Percentiles rank a stretch among this genome's conserved stretches.
phyloP scores from a whole-genome alignment of 2,329 filamentous ascomycete genomes.

The Incumbomyces delicatus region DNA sequence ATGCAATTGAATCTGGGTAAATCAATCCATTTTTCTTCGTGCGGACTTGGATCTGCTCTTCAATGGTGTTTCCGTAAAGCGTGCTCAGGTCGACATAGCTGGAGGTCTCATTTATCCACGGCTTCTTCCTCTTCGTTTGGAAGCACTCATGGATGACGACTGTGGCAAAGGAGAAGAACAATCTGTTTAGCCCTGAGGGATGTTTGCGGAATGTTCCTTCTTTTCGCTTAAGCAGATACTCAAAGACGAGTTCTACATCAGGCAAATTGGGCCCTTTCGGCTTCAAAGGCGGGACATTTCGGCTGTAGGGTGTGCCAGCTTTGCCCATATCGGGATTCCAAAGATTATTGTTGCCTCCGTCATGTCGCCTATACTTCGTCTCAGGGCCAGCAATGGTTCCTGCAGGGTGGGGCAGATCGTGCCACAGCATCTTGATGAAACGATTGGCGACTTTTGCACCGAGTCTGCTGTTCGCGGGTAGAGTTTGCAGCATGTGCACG shows the following conservation, averaged over 20 bases:
- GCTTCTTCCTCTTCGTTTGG: constrained; percentile 32
- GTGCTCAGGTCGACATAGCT: constrained; percentile 41
- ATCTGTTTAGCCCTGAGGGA: constrained; percentile 35
- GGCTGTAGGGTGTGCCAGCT: constrained; percentile 38
- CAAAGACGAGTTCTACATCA: constrained; percentile 38
- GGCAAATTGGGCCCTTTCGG: constrained; percentile 42
- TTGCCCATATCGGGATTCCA: constrained; percentile 45
- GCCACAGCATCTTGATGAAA: constrained; percentile 45
- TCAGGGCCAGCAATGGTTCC: constrained; percentile 38
- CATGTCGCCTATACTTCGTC: constrained; percentile 34
- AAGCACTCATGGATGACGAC: constrained; percentile 42
- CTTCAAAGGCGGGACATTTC: constrained; percentile 37
- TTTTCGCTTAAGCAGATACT: constrained; percentile 35
- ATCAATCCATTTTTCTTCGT: constrained; percentile 36
- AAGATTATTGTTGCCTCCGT: constrained; percentile 39
- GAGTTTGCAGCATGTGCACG: constrained; percentile 42
- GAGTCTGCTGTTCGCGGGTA: constrained; percentile 43
- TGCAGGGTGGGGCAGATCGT: constrained; percentile 44
- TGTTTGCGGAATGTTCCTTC: constrained; percentile 34
- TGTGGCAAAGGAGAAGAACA: constrained; percentile 41
- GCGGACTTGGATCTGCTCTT: constrained; percentile 34
- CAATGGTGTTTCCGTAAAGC: constrained; percentile 36
- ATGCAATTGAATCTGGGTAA: constrained; percentile 36
- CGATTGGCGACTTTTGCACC: constrained; percentile 38
- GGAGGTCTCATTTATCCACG: constrained; percentile 38